Evolutionary conservation across 305 asterid genomes (phyloP), one percentile per base, ranked within the genome.

Genomic region (Ilex paraguariensis): DNA sequence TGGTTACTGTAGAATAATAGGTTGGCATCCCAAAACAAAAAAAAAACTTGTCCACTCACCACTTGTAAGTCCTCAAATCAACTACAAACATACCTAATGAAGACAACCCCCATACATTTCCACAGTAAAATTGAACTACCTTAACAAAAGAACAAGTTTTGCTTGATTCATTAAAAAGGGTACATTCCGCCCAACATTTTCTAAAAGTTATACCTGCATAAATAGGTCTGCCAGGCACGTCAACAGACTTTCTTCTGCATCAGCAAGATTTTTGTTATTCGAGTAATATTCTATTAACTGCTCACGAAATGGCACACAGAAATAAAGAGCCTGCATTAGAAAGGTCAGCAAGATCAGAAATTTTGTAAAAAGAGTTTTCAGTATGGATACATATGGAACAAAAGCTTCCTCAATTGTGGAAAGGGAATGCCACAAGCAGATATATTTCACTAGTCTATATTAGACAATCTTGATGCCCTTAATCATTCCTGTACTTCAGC

Each of bases 261-360:
- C 97, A 63, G 78, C 81, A 56, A 67, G 80, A 63, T 44, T 88
- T 77, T 90, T 90, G 77, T 82, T 84, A 65, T 78, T 83, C 57
- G 91, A 74, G 82, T 74, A 88, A 68, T 90, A 87, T 15, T 90
- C 97, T 59, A 90, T 77, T 76, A 91, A 72, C 79, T 91, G 96
- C 66, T 86, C 95, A 63, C 98, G 95, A 73, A 91, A 91, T 56
- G 96, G 93, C 59, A 88, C 95, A 73, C 96, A 88, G 75, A 91
- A 91, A 81, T 91, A 91, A 44, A 91, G 93, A 68, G 98, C 96
- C 96, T 91, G 93, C 76, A 77, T 13, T 33, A 13, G 60, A 51
- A 57, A 57, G 7, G 54, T 50, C 31, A 69, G 60, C 14, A n/a
- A 58, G 44, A 44, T 21, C 9, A 46, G 51, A 53, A 11, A 48